These are phyloP conservation scores for Blakeslea trispora DNA, from an alignment of 371 early-diverging fungal species.

Conservation along the genomic window DNA sequence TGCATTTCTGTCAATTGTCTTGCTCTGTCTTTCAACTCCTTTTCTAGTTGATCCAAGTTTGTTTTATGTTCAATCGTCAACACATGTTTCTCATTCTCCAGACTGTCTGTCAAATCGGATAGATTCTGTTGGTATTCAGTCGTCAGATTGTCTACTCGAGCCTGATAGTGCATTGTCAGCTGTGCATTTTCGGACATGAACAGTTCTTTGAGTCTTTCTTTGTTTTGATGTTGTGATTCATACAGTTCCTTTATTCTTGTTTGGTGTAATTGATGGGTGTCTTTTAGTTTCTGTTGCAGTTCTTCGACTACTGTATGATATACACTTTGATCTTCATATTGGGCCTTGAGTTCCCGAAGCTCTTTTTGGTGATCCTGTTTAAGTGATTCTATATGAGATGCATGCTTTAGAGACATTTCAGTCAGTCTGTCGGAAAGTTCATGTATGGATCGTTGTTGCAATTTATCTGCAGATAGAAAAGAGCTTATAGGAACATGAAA, in stretches of 20 bases:
- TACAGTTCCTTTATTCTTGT: constrained; percentile 1
- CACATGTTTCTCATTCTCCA: constrained; percentile 30
- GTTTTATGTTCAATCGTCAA: constrained; percentile 31
- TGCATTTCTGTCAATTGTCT: too few species aligned
- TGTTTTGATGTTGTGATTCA: constrained; percentile 12
- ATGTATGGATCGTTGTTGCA: constrained; percentile 8
- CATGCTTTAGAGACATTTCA: neutral
- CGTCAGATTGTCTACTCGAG: constrained; percentile 28
- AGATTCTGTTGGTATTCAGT: constrained; percentile 33
- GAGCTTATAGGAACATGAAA: neutral
- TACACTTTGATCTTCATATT: constrained; percentile 5
- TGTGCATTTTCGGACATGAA: constrained; percentile 30
- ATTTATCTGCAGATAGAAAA: neutral
- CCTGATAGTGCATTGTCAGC: constrained; percentile 34
- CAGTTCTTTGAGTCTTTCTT: constrained; percentile 11
- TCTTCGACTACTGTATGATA: neutral
- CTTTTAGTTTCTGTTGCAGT: neutral
- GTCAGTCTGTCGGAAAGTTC: constrained; percentile 15
- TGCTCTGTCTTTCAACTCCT: neutral
- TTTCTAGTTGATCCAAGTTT: constrained; percentile 9
- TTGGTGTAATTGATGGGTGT: neutral
- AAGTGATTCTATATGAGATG: neutral
- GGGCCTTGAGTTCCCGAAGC: neutral
- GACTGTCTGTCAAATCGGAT: constrained; percentile 19
- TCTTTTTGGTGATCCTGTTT: neutral